Evolutionary conservation across 1,139 yeast genomes (phyloP).

Genomic region (Yamadazyma mexicana): DNA sequence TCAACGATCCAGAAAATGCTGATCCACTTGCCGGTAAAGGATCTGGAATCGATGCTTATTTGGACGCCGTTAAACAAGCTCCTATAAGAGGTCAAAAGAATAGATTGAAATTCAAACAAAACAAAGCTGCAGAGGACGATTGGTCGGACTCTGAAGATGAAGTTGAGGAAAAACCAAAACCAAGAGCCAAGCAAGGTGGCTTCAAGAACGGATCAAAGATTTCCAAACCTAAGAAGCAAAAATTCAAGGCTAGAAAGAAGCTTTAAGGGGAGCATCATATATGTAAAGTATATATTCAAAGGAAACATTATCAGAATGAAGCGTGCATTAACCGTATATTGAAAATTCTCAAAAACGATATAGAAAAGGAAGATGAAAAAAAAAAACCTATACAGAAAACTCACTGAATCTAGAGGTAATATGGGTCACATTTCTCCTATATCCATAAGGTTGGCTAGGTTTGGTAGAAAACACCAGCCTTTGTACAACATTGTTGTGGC

Average conservation of each 20-base stretch:
- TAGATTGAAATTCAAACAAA: conserved; percentile 81
- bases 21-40: conserved; percentile 52
- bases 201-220: conserved; percentile 25
- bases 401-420: neutral
- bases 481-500: conserved; percentile 91
- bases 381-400: too few relatives aligned
- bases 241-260: conserved; percentile 61
- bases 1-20: conserved; percentile 41
- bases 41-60: conserved; percentile 81
- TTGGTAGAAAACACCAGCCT: conserved; percentile 88
- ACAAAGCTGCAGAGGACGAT: conserved; percentile 51
- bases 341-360: conserved; percentile 9
- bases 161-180: conserved; percentile 20
- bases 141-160: conserved; percentile 50
- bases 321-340: conserved; percentile 1
- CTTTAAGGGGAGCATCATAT: conserved; percentile 24
- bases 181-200: conserved; percentile 17
- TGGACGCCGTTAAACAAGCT: conserved; percentile 89
- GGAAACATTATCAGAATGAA: neutral
- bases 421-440: conserved; percentile 24
- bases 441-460: conserved; percentile 79
- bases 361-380: too few relatives aligned
- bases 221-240: conserved; percentile 46
- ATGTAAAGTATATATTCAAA: neutral
- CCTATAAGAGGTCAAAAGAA: conserved; percentile 93